Evolutionary conservation across 2,329 filamentous ascomycete genomes (phyloP).

Genomic region (Fusarium pininemorale): DNA sequence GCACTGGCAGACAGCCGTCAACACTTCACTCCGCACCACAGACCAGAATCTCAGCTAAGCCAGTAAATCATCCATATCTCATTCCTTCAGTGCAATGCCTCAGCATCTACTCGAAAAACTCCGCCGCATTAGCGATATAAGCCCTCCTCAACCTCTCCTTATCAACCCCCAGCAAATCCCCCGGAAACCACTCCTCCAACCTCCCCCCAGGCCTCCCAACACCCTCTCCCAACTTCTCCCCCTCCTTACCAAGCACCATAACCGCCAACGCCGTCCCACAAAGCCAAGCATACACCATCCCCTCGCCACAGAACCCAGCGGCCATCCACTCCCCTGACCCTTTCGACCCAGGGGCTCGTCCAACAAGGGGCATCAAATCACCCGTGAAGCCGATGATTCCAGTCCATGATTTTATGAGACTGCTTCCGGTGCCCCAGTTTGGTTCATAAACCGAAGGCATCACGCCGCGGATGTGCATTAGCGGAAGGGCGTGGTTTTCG

Average conservation of each 20-base stretch:
- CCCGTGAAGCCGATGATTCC: conserved; percentile 59
- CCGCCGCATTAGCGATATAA: conserved; percentile 48
- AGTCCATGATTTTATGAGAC: conserved; percentile 57
- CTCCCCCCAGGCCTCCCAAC: conserved; percentile 50
- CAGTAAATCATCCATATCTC: not conserved
- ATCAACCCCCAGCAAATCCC: conserved; percentile 46
- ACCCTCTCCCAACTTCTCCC: conserved; percentile 40
- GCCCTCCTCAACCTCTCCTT: conserved; percentile 48
- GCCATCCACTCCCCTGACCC: conserved; percentile 59
- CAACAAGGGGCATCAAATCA: conserved; percentile 61
- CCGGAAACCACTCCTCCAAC: conserved; percentile 54
- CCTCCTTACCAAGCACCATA: conserved; percentile 55
- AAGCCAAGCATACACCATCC: conserved; percentile 64
- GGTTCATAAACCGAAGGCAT: conserved; percentile 55
- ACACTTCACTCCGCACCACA: not conserved
- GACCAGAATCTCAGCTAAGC: fast-evolving
- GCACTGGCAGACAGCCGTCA: conserved; percentile 28
- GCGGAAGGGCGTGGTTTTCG: conserved; percentile 49
- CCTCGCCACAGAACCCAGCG: conserved; percentile 61
- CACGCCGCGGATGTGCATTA: conserved; percentile 53
- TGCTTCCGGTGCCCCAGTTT: conserved; percentile 46
- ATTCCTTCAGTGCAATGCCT: not conserved
- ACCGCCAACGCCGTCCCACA: conserved; percentile 57
- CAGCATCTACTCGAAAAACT: not conserved
- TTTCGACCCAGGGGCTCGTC: conserved; percentile 49